Evolutionary conservation across 2,329 filamentous ascomycete species (phyloP).

Genomic region (Fusarium equiseti): DNA sequence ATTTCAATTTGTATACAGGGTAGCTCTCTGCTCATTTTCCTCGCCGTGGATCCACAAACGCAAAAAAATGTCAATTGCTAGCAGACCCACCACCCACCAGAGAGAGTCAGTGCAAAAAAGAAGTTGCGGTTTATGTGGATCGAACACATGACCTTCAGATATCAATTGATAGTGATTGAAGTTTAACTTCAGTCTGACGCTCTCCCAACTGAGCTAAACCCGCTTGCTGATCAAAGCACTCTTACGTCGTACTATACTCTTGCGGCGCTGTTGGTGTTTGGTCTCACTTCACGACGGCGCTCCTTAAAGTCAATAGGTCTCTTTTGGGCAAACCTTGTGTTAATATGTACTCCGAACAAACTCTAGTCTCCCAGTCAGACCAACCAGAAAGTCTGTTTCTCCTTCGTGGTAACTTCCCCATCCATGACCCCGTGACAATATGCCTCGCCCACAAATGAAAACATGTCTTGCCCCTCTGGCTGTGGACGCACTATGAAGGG

Average conservation of each 20-base stretch:
- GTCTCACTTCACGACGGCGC: background rate
- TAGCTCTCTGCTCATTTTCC: background rate
- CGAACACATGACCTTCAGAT: background rate
- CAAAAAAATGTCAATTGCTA: background rate
- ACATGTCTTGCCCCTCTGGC: fast-evolving
- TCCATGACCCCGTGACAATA: slow-evolving; percentile 7
- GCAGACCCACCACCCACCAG: background rate
- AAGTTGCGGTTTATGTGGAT: background rate
- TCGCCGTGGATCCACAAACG: background rate
- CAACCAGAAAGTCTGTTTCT: background rate
- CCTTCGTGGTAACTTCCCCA: fast-evolving
- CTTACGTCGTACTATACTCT: fast-evolving
- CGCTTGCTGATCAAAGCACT: background rate
- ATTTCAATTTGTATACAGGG: background rate
- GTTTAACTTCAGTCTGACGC: background rate
- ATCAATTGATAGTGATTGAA: background rate
- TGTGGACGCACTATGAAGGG: background rate
- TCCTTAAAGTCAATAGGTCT: background rate
- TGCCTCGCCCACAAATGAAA: background rate
- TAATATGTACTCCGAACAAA: fast-evolving
- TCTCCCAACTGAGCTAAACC: background rate
- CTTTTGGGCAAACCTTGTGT: background rate
- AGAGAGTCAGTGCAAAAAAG: background rate
- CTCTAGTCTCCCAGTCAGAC: fast-evolving
- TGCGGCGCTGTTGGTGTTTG: background rate